These are phyloP conservation scores for Penicillium corylophilum DNA, from an alignment of 2,329 filamentous ascomycete species.

Conservation along the genomic window DNA sequence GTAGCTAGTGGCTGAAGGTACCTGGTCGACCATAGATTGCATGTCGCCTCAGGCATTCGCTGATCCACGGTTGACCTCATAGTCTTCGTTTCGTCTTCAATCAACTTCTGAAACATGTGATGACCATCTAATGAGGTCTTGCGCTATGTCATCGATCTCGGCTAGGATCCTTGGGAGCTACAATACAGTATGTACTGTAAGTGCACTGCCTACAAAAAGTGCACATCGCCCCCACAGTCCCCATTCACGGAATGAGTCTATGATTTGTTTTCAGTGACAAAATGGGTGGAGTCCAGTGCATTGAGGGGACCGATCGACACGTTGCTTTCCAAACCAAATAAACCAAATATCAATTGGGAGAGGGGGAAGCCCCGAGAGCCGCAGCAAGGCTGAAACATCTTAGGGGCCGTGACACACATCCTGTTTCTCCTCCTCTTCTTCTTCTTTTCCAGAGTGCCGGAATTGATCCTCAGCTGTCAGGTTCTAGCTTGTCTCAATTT, in stretches of 20 bases:
- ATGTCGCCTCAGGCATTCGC: background rate
- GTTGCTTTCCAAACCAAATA: slow-evolving; percentile 1
- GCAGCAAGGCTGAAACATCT: slow-evolving; percentile 22
- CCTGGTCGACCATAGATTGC: background rate
- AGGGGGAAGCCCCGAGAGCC: slow-evolving; percentile 17
- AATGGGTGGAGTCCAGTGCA: background rate
- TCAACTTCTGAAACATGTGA: background rate
- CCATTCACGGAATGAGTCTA: background rate
- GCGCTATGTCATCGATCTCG: no score
- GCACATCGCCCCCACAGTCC: background rate
- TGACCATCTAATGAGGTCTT: no score
- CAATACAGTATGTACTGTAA: no score
- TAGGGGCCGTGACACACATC: background rate
- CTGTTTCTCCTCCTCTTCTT: background rate
- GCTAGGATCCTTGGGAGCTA: no score
- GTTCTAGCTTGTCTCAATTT: background rate
- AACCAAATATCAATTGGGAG: slow-evolving; percentile 2
- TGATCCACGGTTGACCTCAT: background rate
- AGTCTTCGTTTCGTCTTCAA: background rate
- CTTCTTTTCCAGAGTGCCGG: background rate
- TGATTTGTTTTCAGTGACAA: background rate
- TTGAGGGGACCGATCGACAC: slow-evolving; percentile 2
- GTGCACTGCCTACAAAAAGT: no score
- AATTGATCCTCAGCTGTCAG: background rate
- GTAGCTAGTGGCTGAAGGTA: background rate